Base-by-base conservation (phyloP, 805 yeast species). In the Pichia californica region DNA sequence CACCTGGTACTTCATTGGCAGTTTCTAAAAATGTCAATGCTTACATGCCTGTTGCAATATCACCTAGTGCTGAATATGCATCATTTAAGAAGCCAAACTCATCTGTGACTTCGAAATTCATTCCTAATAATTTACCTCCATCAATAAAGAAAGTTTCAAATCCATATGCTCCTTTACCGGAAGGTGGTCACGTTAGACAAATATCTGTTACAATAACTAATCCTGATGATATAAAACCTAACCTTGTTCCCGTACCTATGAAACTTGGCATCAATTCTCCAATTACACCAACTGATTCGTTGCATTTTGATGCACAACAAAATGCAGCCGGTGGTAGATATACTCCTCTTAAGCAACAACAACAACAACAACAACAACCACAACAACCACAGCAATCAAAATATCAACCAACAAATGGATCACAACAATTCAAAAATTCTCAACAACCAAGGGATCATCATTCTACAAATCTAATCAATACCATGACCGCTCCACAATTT, bases 111-210 rank as follows among this genome's bases (percentile, higher is more conserved):
- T 20, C n/a, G 5, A 28, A 28, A 14, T 37, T 37, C n/a, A 27
- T 21, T 15, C 25, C 40, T 4, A 11, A 25, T 8, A 28, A 37
- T 7, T 10, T 30, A 4, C 40, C 37, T 8, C 45, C 41, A 8
- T 31, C 31, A n/a, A 3, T 35, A 16, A 45, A 27, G 32, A 50
- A 46, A 33, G 18, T 55, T 4, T 40, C 55, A 10, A 60, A 61
- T 35, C 63, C 64, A 6, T 59, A 59, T 51, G 65, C 63, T 20
- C 66, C 66, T 14, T 50, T 58, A 2, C 56, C 53, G 25, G 55
- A 38, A 10, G 63, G 63, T 5, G 65, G 63, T 2, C 66, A 57
- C 46, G 54, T 57, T 5, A 52, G 61, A 43, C 54, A 55, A 2
- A 19, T 48, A 1, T 59, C 64, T 2, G 40, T 52, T 0, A 40